Evolutionary conservation across 139 green algal genomes (phyloP).

Genomic region (Chlorella sp.): DNA sequence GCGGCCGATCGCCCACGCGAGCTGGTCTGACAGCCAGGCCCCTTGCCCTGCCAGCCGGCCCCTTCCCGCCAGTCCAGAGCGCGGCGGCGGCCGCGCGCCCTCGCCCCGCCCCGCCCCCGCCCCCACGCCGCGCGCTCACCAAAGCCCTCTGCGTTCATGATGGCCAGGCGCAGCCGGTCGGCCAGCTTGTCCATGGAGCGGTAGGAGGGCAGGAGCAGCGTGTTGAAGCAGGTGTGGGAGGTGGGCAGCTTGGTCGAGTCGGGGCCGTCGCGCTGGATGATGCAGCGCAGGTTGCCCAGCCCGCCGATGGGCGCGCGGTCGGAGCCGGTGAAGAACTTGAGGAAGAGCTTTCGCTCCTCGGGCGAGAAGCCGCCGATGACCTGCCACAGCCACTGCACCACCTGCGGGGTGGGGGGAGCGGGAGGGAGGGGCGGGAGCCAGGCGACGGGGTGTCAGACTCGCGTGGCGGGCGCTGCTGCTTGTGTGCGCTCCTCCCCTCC

Average conservation of each 20-base stretch:
- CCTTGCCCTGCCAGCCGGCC: too few species aligned
- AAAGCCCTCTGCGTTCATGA: constrained; percentile 92
- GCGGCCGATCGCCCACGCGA: too few species aligned
- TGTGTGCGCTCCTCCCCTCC: background rate
- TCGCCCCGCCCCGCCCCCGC: too few species aligned
- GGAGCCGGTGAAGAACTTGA: constrained; percentile 94
- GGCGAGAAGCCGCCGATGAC: constrained; percentile 42
- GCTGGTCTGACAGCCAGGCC: too few species aligned
- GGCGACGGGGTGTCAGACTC: background rate
- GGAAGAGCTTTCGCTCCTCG: constrained; percentile 77
- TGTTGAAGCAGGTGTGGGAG: constrained; percentile 93
- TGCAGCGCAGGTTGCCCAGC: constrained; percentile 79
- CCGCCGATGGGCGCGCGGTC: constrained; percentile 85
- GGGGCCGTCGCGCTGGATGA: constrained; percentile 82
- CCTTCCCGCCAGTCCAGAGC: too few species aligned
- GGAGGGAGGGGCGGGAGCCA: background rate
- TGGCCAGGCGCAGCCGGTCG: constrained; percentile 76
- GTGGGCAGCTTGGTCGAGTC: constrained; percentile 85
- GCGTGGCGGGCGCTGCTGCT: background rate
- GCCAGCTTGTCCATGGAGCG: constrained; percentile 65
- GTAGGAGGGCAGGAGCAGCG: constrained; percentile 90
- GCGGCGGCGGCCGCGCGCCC: too few species aligned
- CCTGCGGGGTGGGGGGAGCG: background rate
- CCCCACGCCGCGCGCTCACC: constrained; percentile 51
- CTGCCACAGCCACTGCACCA: constrained; percentile 86